Base-by-base conservation (phyloP, 2,329 filamentous ascomycete species). In the Phyllachora maydis region DNA sequence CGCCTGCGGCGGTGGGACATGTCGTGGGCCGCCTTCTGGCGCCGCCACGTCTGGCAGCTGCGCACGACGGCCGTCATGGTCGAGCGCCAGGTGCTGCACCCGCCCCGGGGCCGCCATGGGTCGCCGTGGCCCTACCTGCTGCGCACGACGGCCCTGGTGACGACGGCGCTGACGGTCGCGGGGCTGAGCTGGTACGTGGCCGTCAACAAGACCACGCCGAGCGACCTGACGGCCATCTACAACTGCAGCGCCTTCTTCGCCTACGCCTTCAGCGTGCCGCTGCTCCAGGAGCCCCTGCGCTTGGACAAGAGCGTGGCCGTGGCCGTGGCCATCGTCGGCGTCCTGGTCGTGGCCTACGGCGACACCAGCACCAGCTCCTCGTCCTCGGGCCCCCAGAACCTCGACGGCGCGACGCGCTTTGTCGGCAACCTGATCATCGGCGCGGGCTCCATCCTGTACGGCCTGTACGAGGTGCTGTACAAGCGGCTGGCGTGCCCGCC, bases 161-260 rank as follows among this genome's bases (percentile, higher is more conserved):
- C 88, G 5, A 75, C 62, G 25, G 71, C 83, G 5, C 59, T 98
- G 27, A 98, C 88, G 3, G 56, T 95, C 18, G 88, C 85, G 1
- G 88, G 88, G 14, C 66, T 83, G 24, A 85, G 75, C 38, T 98
- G 88, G 88, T 98, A 95, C 41, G 60, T 95, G 17, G 85, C 88
- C 10, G 85, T 98, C 28, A 78, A 81, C 48, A 52, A 92, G 56
- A 48, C 54, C 35, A 49, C 54, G 49, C 53, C 49, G 0, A 54
- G 49, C 5, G 53, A 49, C 0, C 54, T 55, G 23, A 50, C 52
- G 0, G 52, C 50, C 4, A 38, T 50, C 5, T 50, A 50, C 9
- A 51, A 50, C 0, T 50, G 55, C 26, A 38, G 45, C 0, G 51
- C 50, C 1, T 50, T 55, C 32, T 41, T 47, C 14, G 54, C 52